Base-by-base conservation (phyloP, 768 basidiomycete species). In the Leccinum aurantiacum region DNA sequence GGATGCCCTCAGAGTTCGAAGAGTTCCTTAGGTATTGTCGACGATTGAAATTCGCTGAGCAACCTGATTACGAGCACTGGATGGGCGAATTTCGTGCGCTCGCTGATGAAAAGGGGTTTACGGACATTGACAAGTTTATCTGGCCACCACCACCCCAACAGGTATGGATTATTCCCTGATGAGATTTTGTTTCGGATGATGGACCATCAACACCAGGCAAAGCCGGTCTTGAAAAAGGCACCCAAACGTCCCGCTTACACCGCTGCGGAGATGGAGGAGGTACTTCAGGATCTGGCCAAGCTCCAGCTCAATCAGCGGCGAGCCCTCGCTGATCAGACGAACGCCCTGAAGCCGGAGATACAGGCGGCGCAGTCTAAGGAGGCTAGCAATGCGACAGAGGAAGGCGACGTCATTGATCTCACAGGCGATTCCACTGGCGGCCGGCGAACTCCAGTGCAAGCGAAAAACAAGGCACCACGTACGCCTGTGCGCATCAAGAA, bases 21-120 rank as follows among this genome's bases (percentile, higher is more conserved):
- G 89, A 90, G 53, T 90, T 91, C 62, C 75, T 92, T 56, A 75
- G 83, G 55, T 91, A 90, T 70, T 89, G 86, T 65, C 78, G 90
- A 52, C 79, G 82, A 70, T 76, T 91, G 71, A 80, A 81, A 50
- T 92, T 90, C 68, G 75, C 78, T n/a, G 86, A 89, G 53, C 74
- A 77, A 46, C 90, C 90, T 9, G 84, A 91, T 67, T 92, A 92
- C 60, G 77, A 71, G 2, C 69, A 69, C 10, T 92, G 90, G 90
- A 77, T 80, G 25, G 75, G 81, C n/a, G 82, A 82, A 62, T 91
- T 92, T 69, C 73, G 79, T 50, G 79, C 80, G 48, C 80, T 91
- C n/a, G 86, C 85, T 2, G 66, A 76, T 15, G 82, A 86, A 15
- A 73, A 79, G 46, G 90, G 89, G 11, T 89, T 82, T 63, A 78